Evolutionary conservation across 768 basidiomycete genomes (phyloP).

Genomic region (Tulasnella calospora): DNA sequence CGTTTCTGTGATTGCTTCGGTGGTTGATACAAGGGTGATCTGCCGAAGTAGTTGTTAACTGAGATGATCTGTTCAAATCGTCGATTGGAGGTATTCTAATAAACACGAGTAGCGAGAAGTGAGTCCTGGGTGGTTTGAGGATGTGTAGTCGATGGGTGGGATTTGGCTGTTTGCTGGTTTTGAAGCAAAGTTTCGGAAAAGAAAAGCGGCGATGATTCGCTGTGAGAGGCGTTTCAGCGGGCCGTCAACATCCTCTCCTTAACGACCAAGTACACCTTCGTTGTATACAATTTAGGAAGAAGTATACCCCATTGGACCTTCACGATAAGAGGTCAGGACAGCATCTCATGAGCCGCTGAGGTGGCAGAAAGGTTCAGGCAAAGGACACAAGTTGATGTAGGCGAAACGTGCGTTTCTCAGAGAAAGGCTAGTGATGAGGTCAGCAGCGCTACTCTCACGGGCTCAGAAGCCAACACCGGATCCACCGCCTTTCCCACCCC

Average conservation of each 20-base stretch:
- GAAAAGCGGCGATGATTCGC: neutral
- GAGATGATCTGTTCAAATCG: neutral
- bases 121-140: neutral
- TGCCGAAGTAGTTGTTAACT: neutral
- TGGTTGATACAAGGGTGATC: too few species aligned
- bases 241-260: neutral
- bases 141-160: neutral
- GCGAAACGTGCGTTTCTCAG: neutral
- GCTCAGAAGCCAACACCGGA: neutral
- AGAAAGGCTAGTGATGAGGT: neutral
- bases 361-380: neutral
- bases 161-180: neutral
- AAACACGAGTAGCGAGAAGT: slow-evolving; percentile 1
- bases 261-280: neutral
- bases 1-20: too few species aligned
- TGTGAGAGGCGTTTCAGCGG: neutral
- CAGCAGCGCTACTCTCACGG: neutral
- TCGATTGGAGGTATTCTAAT: neutral
- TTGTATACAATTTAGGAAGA: neutral
- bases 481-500: neutral
- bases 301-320: neutral
- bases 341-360: neutral
- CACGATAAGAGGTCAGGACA: neutral
- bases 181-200: neutral
- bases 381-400: neutral